Evolutionary conservation across 495 filamentous ascomycete genomes (phyloP).

Genomic region (Aspergillus steynii): DNA sequence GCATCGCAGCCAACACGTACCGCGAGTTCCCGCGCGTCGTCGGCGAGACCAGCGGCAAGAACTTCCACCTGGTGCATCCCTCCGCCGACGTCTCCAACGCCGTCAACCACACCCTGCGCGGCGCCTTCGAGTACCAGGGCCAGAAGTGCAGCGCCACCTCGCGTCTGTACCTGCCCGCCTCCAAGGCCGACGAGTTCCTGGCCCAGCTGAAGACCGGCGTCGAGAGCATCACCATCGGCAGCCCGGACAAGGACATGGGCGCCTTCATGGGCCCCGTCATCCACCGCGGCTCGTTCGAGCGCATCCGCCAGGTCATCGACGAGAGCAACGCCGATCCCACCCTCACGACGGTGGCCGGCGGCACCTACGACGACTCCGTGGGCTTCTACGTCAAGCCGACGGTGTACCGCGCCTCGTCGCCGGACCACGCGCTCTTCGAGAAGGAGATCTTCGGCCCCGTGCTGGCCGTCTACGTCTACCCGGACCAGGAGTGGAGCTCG

Average conservation of each 20-base stretch:
- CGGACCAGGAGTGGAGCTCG: slow-evolving; percentile 56
- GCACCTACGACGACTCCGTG: slow-evolving; percentile 64
- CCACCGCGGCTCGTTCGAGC: slow-evolving; percentile 68
- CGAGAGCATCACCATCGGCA: slow-evolving; percentile 52
- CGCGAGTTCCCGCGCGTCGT: slow-evolving; percentile 77
- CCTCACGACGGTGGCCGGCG: slow-evolving; percentile 65
- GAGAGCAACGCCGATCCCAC: slow-evolving; percentile 63
- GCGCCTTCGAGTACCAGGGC: slow-evolving; percentile 87
- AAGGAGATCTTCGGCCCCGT: slow-evolving; percentile 80
- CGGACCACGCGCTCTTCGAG: slow-evolving; percentile 64
- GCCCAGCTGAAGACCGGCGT: slow-evolving; percentile 48
- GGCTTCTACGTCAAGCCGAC: slow-evolving; percentile 77
- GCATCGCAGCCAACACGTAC: slow-evolving; percentile 67
- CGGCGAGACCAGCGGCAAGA: slow-evolving; percentile 88
- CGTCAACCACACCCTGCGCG: slow-evolving; percentile 76
- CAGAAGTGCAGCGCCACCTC: slow-evolving; percentile 89
- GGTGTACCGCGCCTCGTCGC: slow-evolving; percentile 62
- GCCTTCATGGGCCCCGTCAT: slow-evolving; percentile 81
- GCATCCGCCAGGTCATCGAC: slow-evolving; percentile 67
- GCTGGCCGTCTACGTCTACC: slow-evolving; percentile 69
- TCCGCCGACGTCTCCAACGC: slow-evolving; percentile 76
- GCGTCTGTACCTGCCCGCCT: slow-evolving; percentile 70
- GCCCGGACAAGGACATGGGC: slow-evolving; percentile 57
- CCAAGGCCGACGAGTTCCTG: slow-evolving; percentile 61
- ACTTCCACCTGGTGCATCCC: slow-evolving; percentile 80